Evolutionary conservation across 2,329 filamentous ascomycete genomes (phyloP).

Genomic region (Grosmannia serpens): DNA sequence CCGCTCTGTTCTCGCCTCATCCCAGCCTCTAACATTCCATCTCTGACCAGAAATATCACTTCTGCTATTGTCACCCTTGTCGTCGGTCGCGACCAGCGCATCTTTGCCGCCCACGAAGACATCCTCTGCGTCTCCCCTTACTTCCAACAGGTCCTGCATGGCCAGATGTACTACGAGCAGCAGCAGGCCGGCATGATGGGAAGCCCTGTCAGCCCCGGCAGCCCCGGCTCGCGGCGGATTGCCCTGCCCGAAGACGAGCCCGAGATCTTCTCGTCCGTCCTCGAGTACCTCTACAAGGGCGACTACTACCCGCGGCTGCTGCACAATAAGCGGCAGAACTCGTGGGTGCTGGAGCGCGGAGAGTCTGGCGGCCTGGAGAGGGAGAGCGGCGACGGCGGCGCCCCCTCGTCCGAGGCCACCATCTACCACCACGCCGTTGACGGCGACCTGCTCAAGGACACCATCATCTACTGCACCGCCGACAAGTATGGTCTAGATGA

Average conservation of each 20-base stretch:
- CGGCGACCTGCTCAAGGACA: slow-evolving; percentile 70
- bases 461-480: slow-evolving; percentile 81
- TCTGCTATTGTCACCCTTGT: slow-evolving; percentile 70
- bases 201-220: neutral
- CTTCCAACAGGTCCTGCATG: slow-evolving; percentile 55
- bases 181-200: slow-evolving; percentile 13
- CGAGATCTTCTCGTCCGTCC: slow-evolving; percentile 78
- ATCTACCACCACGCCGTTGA: slow-evolving; percentile 56
- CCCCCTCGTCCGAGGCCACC: slow-evolving; percentile 41
- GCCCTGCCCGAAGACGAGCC: slow-evolving; percentile 76
- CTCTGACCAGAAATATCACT: slow-evolving; percentile 36
- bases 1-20: neutral
- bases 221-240: slow-evolving; percentile 47
- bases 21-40: neutral
- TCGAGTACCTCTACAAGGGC: slow-evolving; percentile 89
- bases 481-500: slow-evolving; percentile 75
- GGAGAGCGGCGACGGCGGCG: slow-evolving; percentile 28
- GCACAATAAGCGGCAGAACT: slow-evolving; percentile 69
- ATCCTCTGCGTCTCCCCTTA: slow-evolving; percentile 68
- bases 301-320: slow-evolving; percentile 80
- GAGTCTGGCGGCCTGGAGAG: slow-evolving; percentile 26
- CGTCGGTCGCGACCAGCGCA: slow-evolving; percentile 68
- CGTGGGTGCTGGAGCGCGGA: slow-evolving; percentile 66
- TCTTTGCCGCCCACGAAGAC: slow-evolving; percentile 87
- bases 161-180: slow-evolving; percentile 47